Base-by-base conservation (phyloP, 1,139 yeast species). In the Candida sojae region DNA sequence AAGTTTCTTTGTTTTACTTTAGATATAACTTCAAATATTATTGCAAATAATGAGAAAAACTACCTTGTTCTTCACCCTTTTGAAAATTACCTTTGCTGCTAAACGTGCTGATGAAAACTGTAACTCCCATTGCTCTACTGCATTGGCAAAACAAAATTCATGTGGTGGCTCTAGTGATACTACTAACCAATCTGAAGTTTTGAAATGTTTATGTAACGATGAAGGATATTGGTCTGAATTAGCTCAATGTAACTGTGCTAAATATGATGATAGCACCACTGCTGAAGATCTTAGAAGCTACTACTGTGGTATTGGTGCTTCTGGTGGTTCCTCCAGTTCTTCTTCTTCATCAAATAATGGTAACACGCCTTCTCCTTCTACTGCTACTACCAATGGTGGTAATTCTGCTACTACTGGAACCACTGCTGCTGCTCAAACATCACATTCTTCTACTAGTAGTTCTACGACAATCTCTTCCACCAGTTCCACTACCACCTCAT, bases 311-410 rank as follows among this genome's bases (percentile, higher is more conserved):
- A 10, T 40, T 23, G 43, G 43, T 32, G 43, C 11, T 10, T 5
- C 25, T 26, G 32, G 33, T 43, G 43, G 35, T 25, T 45, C 48
- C 31, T 45, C 39, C 21, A 31, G 33, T n/a, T 31, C 25, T 8
- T 8, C 37, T 8, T 34, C 37, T 13, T 17, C 25, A 17, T 34
- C 37, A 12, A 33, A 33, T 10, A 13, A 12, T 13, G 13, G 23
- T 23, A 33, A 33, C 23, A 33, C 26, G n/a, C 10, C 8, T 34
- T 6, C n/a, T 11, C 11, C 37, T 34, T 6, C 37, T 21, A 5
- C 37, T n/a, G 56, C 60, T 12, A 57, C 57, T 35, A 61, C 60
- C 32, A 51, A 54, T 41, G 56, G 58, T 8, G 55, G 57, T 33
- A 60, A 55, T 32, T 2, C 54, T 11, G 57, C 46, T 39, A 41